Percentiles rank a stretch among this genome's conserved stretches.
phyloP scores from a whole-genome alignment of 2,329 filamentous ascomycete genomes.

The Colletotrichum godetiae region DNA sequence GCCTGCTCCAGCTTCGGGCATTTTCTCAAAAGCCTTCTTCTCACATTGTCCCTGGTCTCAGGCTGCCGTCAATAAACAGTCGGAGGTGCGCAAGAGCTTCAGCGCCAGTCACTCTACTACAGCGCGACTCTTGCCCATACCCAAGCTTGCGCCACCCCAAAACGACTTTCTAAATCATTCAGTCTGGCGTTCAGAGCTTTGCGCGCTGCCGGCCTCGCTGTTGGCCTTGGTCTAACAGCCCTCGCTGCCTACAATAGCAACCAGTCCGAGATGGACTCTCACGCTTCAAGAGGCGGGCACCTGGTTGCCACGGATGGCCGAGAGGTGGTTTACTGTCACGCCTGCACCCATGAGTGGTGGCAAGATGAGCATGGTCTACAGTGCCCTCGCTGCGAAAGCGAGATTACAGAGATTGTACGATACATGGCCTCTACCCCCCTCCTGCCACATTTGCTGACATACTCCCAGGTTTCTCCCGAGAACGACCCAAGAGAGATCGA shows the following conservation, averaged over 20 bases:
- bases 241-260: constrained; percentile 64
- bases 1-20: neutral
- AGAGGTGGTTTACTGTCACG: constrained; percentile 88
- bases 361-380: constrained; percentile 73
- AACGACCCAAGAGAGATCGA: constrained; percentile 70
- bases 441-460: constrained; percentile 38
- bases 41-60: too few species aligned
- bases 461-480: constrained; percentile 60
- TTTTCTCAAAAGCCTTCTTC: neutral
- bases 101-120: neutral
- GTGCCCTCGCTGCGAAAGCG: constrained; percentile 82
- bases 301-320: constrained; percentile 63
- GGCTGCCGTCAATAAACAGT: neutral
- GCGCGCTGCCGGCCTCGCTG: constrained; percentile 64
- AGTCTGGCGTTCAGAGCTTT: constrained; percentile 68
- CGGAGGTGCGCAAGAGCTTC: neutral
- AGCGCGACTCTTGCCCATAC: neutral
- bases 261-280: constrained; percentile 55
- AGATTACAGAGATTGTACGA: constrained; percentile 88
- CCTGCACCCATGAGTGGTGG: constrained; percentile 85
- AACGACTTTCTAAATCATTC: constrained; percentile 40
- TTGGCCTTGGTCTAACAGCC: constrained; percentile 69
- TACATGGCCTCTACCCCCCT: neutral
- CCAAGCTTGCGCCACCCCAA: neutral
- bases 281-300: constrained; percentile 44